Percentiles rank a stretch among this genome's conserved stretches.
Evolutionary conservation across 208 protist species (phyloP).

Genomic region (Pavlovales sp.): DNA sequence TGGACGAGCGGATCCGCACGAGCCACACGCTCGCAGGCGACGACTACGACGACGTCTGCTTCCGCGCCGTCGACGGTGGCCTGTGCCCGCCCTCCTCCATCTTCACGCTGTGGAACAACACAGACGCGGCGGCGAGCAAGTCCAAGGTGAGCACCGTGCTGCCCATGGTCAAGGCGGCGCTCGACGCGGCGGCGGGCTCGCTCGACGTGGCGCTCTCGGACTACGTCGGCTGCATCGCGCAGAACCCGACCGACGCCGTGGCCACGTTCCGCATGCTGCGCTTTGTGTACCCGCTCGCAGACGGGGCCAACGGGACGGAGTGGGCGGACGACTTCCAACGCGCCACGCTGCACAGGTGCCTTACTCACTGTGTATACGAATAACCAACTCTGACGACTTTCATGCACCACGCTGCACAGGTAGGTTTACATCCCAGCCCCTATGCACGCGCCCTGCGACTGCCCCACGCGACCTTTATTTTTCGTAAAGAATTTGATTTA

Average conservation of each 20-base stretch:
- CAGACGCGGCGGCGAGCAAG: no score
- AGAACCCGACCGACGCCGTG: background rate
- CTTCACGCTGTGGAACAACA: constrained; percentile 1
- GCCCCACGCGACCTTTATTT: no score
- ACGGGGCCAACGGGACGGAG: background rate
- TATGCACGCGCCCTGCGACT: no score
- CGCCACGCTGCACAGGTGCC: background rate
- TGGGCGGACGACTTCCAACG: background rate
- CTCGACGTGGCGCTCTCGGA: background rate
- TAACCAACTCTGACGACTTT: no score
- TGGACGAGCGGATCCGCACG: background rate
- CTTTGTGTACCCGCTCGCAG: background rate
- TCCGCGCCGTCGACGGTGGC: no score
- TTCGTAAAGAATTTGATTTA: no score
- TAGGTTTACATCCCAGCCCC: no score
- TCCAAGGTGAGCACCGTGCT: background rate
- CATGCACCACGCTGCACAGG: no score
- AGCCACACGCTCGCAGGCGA: no score
- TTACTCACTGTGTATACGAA: no score
- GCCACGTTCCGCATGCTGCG: background rate
- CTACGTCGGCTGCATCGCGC: background rate
- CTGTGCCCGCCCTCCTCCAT: background rate
- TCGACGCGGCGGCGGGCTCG: background rate
- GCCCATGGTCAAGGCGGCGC: background rate
- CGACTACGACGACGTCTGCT: background rate